Conservation (phyloP, 1,284 basidiomycete species). For the Ustilago trichophora region DNA sequence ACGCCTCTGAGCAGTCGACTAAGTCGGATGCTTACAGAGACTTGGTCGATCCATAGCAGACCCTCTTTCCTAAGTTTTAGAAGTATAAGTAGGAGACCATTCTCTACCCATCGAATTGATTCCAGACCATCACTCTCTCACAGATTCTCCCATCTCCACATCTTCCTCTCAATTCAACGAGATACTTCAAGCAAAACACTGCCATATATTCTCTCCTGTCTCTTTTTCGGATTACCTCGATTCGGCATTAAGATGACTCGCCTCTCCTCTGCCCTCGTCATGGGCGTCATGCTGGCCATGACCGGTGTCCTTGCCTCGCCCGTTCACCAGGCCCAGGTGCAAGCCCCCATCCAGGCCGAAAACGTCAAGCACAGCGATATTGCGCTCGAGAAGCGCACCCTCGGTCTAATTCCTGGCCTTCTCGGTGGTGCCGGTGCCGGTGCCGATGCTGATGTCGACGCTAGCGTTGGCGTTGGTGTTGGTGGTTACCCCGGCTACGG, state of each 20-base stretch:
- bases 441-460: not conserved
- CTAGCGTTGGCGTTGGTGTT: not conserved
- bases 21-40: no score
- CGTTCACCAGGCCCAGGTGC: not conserved
- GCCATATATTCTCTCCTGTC: not conserved
- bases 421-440: not conserved
- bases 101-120: no score
- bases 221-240: no score
- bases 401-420: not conserved
- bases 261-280: constrained; percentile 15
- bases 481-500: not conserved
- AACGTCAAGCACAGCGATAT: no score
- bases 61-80: no score
- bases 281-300: constrained; percentile 30
- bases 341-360: no score
- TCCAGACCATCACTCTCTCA: constrained; percentile 2
- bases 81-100: constrained; percentile 27
- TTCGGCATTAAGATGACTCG: no score
- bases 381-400: constrained; percentile 9
- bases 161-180: no score
- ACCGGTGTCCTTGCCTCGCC: constrained; percentile 9
- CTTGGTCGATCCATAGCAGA: no score
- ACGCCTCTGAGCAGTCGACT: no score
- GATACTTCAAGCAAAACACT: no score
- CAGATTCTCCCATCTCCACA: not conserved